A percentile compares a stretch with the other conserved stretches of the same genome.
phyloP scores from a whole-genome alignment of 768 basidiomycete species.

The Tephrocybe sp. region DNA sequence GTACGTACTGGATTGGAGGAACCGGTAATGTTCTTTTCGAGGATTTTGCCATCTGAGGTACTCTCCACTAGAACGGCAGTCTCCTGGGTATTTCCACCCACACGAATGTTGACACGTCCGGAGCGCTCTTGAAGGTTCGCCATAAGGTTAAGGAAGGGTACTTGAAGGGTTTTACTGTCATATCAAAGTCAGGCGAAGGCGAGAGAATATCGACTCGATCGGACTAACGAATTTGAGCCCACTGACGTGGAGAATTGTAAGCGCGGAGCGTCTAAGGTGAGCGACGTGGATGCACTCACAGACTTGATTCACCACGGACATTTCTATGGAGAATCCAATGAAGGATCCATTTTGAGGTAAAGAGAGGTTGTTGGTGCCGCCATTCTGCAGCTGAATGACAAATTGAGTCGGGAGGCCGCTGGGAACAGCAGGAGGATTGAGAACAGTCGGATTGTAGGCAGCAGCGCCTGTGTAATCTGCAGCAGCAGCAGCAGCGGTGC shows the following conservation, averaged over 20 bases:
- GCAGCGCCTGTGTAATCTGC: conserved; percentile 47
- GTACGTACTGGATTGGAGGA: conserved; percentile 19
- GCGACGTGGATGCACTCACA: conserved; percentile 33
- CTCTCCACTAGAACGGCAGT: conserved; percentile 49
- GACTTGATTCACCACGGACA: conserved; percentile 60
- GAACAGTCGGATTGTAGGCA: conserved; percentile 52
- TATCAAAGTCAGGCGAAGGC: not conserved
- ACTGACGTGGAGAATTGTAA: not conserved
- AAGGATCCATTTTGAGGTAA: conserved; percentile 34
- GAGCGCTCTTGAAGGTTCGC: conserved; percentile 66
- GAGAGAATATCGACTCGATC: not conserved
- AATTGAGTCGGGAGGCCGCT: conserved; percentile 43
- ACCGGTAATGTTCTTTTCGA: conserved; percentile 21
- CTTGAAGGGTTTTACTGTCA: conserved; percentile 43
- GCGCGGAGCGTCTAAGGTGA: not conserved
- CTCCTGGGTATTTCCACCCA: conserved; percentile 87
- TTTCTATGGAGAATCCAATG: conserved; percentile 62
- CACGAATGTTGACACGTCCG: conserved; percentile 60
- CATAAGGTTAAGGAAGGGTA: conserved; percentile 78
- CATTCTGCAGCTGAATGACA: conserved; percentile 36
- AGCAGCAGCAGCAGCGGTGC: conserved; percentile 29
- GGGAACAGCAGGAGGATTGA: conserved; percentile 54
- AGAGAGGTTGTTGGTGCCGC: conserved; percentile 9
- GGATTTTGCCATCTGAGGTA: conserved; percentile 41
- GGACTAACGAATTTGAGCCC: conserved; percentile 11